These are phyloP conservation scores for Melanopsichium pennsylvanicum DNA, from an alignment of 1,284 basidiomycete genomes.

Conservation along the genomic window DNA sequence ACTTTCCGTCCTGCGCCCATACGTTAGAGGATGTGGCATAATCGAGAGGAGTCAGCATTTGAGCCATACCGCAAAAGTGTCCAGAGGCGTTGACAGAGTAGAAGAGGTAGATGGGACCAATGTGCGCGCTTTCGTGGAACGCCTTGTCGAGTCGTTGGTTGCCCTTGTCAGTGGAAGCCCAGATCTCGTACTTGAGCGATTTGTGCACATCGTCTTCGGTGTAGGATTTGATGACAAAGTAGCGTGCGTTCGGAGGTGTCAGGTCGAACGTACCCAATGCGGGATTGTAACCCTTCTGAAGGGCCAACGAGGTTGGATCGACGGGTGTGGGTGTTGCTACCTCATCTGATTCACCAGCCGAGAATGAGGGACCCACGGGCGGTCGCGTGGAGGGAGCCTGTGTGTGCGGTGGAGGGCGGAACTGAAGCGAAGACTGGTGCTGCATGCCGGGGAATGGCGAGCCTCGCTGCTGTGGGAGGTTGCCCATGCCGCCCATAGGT, in stretches of 20 bases:
- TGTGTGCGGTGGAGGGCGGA: constrained; percentile 14
- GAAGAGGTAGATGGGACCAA: constrained; percentile 63
- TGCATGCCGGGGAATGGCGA: constrained; percentile 18
- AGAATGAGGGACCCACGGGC: neutral
- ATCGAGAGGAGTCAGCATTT: constrained; percentile 63
- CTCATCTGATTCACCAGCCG: neutral
- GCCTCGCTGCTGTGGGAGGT: constrained; percentile 15
- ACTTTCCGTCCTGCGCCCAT: constrained; percentile 65
- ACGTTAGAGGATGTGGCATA: constrained; percentile 56
- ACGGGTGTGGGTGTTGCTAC: constrained; percentile 12
- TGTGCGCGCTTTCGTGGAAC: constrained; percentile 32
- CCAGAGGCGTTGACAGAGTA: constrained; percentile 64
- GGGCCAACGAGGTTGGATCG: constrained; percentile 19
- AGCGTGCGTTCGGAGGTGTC: constrained; percentile 46
- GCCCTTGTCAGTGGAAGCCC: constrained; percentile 65
- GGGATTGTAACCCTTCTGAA: constrained; percentile 51
- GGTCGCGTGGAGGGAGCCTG: constrained; percentile 13
- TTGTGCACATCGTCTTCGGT: constrained; percentile 64
- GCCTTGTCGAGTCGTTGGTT: constrained; percentile 61
- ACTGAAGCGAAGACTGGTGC: constrained; percentile 9
- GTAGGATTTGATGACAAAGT: constrained; percentile 65
- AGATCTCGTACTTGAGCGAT: constrained; percentile 62
- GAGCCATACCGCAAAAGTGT: constrained; percentile 64
- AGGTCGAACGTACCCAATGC: constrained; percentile 37
- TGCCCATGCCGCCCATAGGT: constrained; percentile 14